Evolutionary conservation across 2,329 filamentous ascomycete species (phyloP), one percentile per base, ranked within the genome.

Genomic region (Uncinocarpus reesii): DNA sequence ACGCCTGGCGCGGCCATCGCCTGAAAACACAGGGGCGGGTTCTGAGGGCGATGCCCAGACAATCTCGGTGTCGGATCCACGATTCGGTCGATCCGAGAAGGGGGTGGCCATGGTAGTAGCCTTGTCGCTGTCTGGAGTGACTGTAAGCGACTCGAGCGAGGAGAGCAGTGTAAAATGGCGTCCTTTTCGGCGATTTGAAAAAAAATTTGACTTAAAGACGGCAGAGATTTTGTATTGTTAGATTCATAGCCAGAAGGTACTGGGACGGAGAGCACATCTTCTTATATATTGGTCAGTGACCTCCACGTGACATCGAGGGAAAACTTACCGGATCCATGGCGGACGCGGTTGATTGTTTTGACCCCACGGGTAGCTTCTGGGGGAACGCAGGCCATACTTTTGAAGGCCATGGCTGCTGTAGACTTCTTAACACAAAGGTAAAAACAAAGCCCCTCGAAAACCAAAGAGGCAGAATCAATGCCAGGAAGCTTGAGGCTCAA

Each of bases 21-120:
- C 21, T 42, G 40, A 42, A 42, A 42, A 42, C 15, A 42, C 40
- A 28, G 40, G 40, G 20, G 7, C 40, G 26, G 40, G 40, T 26
- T 42, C 20, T 16, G 40, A 26, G 40, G 40, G 40, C 21, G 40
- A 42, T 15, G 40, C 40, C 40, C 40, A 42, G 40, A 42, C 40
- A 42, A 42, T 42, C 18, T 42, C 40, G 21, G 40, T 42, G 21
- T 42, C 40, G 8, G 40, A 42, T 42, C 40, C 40, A 42, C 42
- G 26, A 42, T 42, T 42, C 20, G 40, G 40, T 42, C 40, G 40
- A 42, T 42, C 18, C 40, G 15, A 21, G 28, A 42, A 26, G 40
- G 40, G 7, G 36, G 10, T 7, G 36, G 36, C 7, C 36, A 38
- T 42, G 40, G 40, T 42, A 21, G 38, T 42, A n/a, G 23, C 18